These are phyloP conservation scores for Lactarius hatsudake DNA, from an alignment of 768 basidiomycete genomes.

Conservation along the genomic window DNA sequence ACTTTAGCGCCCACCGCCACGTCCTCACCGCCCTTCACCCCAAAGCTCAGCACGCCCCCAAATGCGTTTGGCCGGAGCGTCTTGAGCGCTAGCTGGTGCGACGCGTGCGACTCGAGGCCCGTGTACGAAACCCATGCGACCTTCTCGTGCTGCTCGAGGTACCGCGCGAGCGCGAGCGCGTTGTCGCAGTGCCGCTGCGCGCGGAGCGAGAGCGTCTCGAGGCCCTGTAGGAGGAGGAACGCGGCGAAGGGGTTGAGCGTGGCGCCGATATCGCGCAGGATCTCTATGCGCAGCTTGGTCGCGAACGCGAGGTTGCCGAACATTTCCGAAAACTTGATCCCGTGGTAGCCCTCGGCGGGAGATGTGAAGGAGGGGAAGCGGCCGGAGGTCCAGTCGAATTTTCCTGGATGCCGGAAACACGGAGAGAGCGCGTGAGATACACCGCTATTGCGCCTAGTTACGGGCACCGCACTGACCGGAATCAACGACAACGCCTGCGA, in stretches of 20 bases:
- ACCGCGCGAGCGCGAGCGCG: constrained; percentile 66
- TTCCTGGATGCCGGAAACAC: constrained; percentile 39
- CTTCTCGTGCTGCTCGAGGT: constrained; percentile 57
- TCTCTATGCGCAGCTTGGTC: constrained; percentile 59
- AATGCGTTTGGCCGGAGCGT: constrained; percentile 55
- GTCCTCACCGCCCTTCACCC: constrained; percentile 54
- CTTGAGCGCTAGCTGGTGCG: constrained; percentile 55
- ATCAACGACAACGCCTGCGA: constrained; percentile 74
- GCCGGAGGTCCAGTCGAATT: constrained; percentile 73
- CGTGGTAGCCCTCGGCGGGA: constrained; percentile 76
- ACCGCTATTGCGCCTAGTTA: background rate
- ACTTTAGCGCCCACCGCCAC: constrained; percentile 49
- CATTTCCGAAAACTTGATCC: constrained; percentile 59
- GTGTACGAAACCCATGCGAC: constrained; percentile 79
- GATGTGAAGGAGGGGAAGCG: constrained; percentile 73
- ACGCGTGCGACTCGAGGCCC: constrained; percentile 62
- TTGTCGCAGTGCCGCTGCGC: constrained; percentile 71
- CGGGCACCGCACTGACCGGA: constrained; percentile 43
- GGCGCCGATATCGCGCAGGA: constrained; percentile 67
- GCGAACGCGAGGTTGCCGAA: constrained; percentile 67
- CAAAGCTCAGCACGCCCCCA: constrained; percentile 78
- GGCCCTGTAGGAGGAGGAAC: constrained; percentile 73
- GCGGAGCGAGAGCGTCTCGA: constrained; percentile 73
- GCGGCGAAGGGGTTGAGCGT: constrained; percentile 67
- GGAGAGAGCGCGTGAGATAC: background rate